Evolutionary conservation across 306 rosid genomes (phyloP), one percentile per base, ranked within the genome.

Genomic region (Corylus americana): DNA sequence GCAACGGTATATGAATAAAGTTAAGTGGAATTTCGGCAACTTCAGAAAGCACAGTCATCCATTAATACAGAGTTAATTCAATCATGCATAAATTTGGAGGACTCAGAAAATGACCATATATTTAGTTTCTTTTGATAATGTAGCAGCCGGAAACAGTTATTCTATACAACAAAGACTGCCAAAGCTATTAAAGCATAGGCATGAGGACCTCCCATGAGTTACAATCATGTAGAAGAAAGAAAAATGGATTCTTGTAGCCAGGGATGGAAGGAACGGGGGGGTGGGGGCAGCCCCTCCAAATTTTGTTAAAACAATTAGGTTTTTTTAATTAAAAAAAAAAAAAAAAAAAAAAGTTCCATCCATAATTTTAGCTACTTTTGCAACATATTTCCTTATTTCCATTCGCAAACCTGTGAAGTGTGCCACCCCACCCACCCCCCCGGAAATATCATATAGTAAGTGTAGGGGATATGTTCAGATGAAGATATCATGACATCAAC

Each of bases 1-100:
- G 48, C 70, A 35, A n/a, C n/a, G n/a, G n/a, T n/a, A n/a, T n/a
- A n/a, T n/a, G n/a, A n/a, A n/a, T n/a, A n/a, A n/a, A 64, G 48
- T 64, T 35, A 35, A 64, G 16, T 20, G 2, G 13, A 67, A 7
- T 17, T 67, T 42, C 42, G 27, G 49, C 3, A 67, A 39, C 51
- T 67, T 35, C 71, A 67, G 71, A 67, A 67, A 67, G 71, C 7
- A 17, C 50, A 39, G 71, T 37, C 27, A 67, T 39, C 71, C 25
- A 67, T 12, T 62, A 29, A 12, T n/a, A 62, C n/a, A 27, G 12
- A 39, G 7, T 4, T 37, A 11, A 67, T 67, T 67, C 8, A 11
- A 17, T 8, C 6, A 67, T 18, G 71, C 50, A 42, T 39, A 42
- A 17, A 18, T 7, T 37, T 67, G 51, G 71, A 67, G 9, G 20